Conservation (phyloP, 106 monocot genomes). For the Allium fistulosum region DNA sequence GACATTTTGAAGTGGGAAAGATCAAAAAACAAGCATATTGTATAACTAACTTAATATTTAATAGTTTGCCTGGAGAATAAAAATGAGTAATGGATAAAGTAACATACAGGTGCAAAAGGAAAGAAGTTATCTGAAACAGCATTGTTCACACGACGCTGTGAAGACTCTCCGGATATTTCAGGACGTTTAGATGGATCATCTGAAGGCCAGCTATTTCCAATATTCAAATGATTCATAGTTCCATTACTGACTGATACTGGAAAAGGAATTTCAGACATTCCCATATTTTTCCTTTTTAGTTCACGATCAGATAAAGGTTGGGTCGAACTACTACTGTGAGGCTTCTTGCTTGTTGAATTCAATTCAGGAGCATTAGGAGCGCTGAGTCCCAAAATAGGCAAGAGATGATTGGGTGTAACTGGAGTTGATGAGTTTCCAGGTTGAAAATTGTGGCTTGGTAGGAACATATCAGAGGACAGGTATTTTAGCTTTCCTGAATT, state of each 20-base stretch:
- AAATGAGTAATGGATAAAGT: neutral
- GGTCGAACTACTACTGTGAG: slow-evolving; percentile 12
- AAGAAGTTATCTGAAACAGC: slow-evolving; percentile 47
- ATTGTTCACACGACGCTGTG: slow-evolving; percentile 35
- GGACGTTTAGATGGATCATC: slow-evolving; percentile 13
- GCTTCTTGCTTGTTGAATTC: slow-evolving; percentile 19
- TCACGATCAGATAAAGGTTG: slow-evolving; percentile 21
- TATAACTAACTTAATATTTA: too few relatives aligned
- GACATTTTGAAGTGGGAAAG: too few relatives aligned
- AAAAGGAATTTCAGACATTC: slow-evolving; percentile 21
- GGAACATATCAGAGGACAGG: slow-evolving; percentile 29
- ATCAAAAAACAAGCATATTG: too few relatives aligned
- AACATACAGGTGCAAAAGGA: slow-evolving; percentile 57
- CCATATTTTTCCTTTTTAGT: slow-evolving; percentile 21
- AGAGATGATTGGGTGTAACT: slow-evolving; percentile 22
- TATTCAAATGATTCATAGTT: slow-evolving; percentile 19
- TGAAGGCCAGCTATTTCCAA: slow-evolving; percentile 8
- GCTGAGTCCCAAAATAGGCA: slow-evolving; percentile 82
- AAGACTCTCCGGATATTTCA: slow-evolving; percentile 25
- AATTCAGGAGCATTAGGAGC: slow-evolving; percentile 75
- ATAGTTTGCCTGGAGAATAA: neutral
- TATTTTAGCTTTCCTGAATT: slow-evolving; percentile 28
- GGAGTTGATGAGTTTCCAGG: slow-evolving; percentile 19
- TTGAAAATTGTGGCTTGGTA: slow-evolving; percentile 28
- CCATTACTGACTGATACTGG: slow-evolving; percentile 19